These are phyloP conservation scores for Tylopilus sp. DNA, from an alignment of 1,284 basidiomycete genomes.

Conservation along the genomic window DNA sequence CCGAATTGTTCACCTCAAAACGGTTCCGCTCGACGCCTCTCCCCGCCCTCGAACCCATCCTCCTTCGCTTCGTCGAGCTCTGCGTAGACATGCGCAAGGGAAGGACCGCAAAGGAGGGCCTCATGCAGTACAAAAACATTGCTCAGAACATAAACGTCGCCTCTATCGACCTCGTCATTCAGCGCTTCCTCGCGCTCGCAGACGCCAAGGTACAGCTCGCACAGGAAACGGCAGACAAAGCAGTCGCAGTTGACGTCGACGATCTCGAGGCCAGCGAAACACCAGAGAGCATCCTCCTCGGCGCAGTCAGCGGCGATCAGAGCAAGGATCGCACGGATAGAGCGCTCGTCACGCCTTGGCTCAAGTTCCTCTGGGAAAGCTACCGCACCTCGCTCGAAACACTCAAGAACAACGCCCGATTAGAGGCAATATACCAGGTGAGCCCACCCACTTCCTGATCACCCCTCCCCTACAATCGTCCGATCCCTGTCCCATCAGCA, in stretches of 20 bases:
- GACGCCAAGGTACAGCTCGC: slow-evolving; percentile 87
- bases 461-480: not conserved
- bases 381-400: slow-evolving; percentile 97
- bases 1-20: slow-evolving; percentile 92
- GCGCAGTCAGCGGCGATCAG: slow-evolving; percentile 87
- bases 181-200: slow-evolving; percentile 83
- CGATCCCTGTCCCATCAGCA: slow-evolving; percentile 48
- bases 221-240: slow-evolving; percentile 78
- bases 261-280: slow-evolving; percentile 91
- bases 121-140: slow-evolving; percentile 96
- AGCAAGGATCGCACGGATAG: slow-evolving; percentile 95
- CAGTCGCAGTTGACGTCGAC: slow-evolving; percentile 75
- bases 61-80: slow-evolving; percentile 91
- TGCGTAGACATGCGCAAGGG: slow-evolving; percentile 96
- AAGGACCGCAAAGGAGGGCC: slow-evolving; percentile 68
- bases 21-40: slow-evolving; percentile 92
- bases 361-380: slow-evolving; percentile 98
- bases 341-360: slow-evolving; percentile 93
- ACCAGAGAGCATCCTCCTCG: slow-evolving; percentile 86
- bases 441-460: slow-evolving; percentile 19
- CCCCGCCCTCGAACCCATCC: slow-evolving; percentile 90
- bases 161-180: slow-evolving; percentile 92
- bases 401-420: slow-evolving; percentile 92
- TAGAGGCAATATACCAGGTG: slow-evolving; percentile 95
- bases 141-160: slow-evolving; percentile 90